Evolutionary conservation across 371 early-diverging fungal species (phyloP).

Genomic region (Apophysomyces sp.): DNA sequence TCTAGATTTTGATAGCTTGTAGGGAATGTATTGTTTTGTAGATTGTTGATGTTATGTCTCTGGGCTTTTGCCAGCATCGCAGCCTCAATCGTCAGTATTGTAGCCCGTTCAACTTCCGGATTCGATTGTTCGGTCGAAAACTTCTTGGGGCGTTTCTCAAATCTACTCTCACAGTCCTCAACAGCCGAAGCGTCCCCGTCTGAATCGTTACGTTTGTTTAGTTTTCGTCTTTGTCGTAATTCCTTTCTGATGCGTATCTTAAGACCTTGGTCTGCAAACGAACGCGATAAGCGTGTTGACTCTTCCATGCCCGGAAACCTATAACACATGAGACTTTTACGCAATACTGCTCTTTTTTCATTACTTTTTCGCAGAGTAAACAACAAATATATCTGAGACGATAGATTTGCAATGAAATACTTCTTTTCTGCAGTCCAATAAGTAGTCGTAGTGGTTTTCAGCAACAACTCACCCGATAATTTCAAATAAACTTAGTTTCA

Average conservation of each 20-base stretch:
- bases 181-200: conserved; percentile 1
- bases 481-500: conserved; percentile 90
- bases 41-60: neutral
- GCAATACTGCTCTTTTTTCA: neutral
- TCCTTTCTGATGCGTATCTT: conserved; percentile 90
- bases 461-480: conserved; percentile 66
- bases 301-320: conserved; percentile 95
- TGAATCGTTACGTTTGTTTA: conserved; percentile 20
- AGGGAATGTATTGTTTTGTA: neutral
- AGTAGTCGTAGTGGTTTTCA: neutral
- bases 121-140: neutral
- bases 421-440: conserved; percentile 46
- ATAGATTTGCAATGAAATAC: conserved; percentile 82
- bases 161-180: neutral
- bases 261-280: conserved; percentile 94
- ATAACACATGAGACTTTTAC: neutral
- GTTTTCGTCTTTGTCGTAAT: conserved; percentile 42
- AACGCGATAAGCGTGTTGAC: conserved; percentile 83
- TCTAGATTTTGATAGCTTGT: neutral
- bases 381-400: conserved; percentile 76
- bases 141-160: neutral
- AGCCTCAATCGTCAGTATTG: neutral
- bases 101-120: neutral
- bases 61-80: neutral
- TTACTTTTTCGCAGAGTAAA: conserved; percentile 86